Evolutionary conservation across 768 basidiomycete genomes (phyloP).

Genomic region (Kwoniella newhampshirensis): DNA sequence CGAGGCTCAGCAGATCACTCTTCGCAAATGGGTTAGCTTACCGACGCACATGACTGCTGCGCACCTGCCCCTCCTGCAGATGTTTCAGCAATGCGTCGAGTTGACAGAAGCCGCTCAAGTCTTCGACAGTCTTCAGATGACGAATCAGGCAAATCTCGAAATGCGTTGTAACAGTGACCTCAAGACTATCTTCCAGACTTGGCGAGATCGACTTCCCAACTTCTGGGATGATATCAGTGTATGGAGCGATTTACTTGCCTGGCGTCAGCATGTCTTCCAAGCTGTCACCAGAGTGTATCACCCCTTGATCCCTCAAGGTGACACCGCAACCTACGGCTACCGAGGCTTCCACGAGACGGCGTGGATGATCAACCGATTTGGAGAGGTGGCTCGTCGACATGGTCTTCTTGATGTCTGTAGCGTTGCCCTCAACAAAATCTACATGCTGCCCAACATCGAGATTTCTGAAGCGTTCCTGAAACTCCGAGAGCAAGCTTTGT

Average conservation of each 20-base stretch:
- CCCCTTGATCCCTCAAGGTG: conserved; percentile 68
- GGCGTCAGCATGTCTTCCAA: conserved; percentile 97
- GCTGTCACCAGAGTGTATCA: conserved; percentile 96
- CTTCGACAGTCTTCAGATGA: conserved; percentile 82
- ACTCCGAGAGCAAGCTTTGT: conserved; percentile 94
- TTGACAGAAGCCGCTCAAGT: conserved; percentile 88
- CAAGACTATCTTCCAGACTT: conserved; percentile 93
- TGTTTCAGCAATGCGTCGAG: conserved; percentile 99
- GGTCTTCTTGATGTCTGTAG: conserved; percentile 94
- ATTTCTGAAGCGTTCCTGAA: conserved; percentile 99
- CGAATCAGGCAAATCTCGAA: conserved; percentile 83
- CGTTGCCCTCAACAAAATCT: conserved; percentile 91
- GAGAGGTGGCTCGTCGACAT: conserved; percentile 96
- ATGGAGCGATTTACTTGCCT: conserved; percentile 98
- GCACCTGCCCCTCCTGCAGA: conserved; percentile 89
- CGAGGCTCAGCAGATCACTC: conserved; percentile 92
- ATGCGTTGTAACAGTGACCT: conserved; percentile 84
- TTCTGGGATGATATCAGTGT: conserved; percentile 95
- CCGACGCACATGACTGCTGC: conserved; percentile 84
- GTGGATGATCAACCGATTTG: conserved; percentile 99
- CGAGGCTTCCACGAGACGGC: conserved; percentile 98
- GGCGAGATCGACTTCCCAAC: conserved; percentile 95
- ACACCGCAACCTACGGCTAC: conserved; percentile 69
- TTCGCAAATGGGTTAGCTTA: conserved; percentile 91
- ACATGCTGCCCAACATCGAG: conserved; percentile 98